Conservation (phyloP, 2,329 filamentous ascomycete species). For the Trematosphaeria pertusa region DNA sequence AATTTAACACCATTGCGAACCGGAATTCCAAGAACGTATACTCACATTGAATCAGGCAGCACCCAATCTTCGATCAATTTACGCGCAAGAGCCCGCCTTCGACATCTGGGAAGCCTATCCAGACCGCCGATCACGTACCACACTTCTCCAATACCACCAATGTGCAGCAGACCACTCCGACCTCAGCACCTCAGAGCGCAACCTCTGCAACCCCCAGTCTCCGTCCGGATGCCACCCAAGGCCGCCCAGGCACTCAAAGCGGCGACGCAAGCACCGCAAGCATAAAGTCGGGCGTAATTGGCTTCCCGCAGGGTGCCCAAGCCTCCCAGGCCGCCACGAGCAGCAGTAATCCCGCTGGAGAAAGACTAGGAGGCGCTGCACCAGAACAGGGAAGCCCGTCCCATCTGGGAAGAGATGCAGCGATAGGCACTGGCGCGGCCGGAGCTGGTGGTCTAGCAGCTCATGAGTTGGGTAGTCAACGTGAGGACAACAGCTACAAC, state of each 20-base stretch:
- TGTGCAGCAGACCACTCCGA: slow-evolving; percentile 10
- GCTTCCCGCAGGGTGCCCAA: slow-evolving; percentile 31
- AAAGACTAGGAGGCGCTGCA: slow-evolving; percentile 15
- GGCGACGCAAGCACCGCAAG: slow-evolving; percentile 42
- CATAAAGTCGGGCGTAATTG: slow-evolving; percentile 51
- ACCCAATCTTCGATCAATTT: slow-evolving; percentile 42
- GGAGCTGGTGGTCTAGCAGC: slow-evolving; percentile 12
- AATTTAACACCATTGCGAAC: background rate
- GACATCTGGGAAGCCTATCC: slow-evolving; percentile 13
- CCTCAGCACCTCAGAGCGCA: background rate
- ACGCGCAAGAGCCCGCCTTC: slow-evolving; percentile 15
- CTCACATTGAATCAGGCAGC: slow-evolving; percentile 10
- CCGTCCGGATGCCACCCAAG: slow-evolving; percentile 25
- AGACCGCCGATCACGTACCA: slow-evolving; percentile 15
- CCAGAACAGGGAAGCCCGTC: background rate
- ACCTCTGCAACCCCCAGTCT: slow-evolving; percentile 11
- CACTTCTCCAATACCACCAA: slow-evolving; percentile 20
- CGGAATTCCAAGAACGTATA: background rate
- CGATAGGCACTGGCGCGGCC: slow-evolving; percentile 10
- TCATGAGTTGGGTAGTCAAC: slow-evolving; percentile 11
- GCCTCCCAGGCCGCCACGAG: slow-evolving; percentile 36
- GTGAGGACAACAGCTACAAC: slow-evolving; percentile 11
- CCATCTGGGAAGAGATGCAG: slow-evolving; percentile 1
- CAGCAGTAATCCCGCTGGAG: slow-evolving; percentile 18
- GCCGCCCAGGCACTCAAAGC: slow-evolving; percentile 5